Conservation (phyloP, 169 alveolate genomes). For the Perkinsus chesapeaki region DNA sequence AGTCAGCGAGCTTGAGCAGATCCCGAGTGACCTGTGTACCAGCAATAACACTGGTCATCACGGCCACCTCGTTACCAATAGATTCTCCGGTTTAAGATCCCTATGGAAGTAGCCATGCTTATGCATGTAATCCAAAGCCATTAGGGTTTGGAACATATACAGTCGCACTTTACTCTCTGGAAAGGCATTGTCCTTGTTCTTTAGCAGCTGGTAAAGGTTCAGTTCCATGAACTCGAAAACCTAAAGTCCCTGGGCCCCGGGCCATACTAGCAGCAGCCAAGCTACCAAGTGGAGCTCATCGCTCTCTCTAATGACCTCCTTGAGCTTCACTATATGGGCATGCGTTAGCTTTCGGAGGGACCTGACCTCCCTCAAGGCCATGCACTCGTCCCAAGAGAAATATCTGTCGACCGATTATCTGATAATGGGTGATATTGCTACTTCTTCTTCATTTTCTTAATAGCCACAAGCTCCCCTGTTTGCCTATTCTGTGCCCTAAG, state of each 20-base stretch:
- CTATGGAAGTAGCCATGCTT: constrained; percentile 76
- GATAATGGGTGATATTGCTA: constrained; percentile 4
- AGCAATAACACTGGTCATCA: neutral
- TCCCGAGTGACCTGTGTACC: constrained; percentile 42
- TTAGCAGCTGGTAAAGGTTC: constrained; percentile 51
- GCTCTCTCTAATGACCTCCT: constrained; percentile 53
- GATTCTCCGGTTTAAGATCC: constrained; percentile 76
- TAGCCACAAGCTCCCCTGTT: constrained; percentile 66
- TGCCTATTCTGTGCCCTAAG: constrained; percentile 52
- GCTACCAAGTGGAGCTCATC: constrained; percentile 41
- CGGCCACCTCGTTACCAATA: constrained; percentile 25
- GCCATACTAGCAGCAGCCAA: neutral
- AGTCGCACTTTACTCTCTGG: constrained; percentile 46
- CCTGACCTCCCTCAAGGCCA: constrained; percentile 59
- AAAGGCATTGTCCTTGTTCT: constrained; percentile 40
- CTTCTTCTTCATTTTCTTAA: constrained; percentile 56
- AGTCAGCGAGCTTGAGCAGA: constrained; percentile 79
- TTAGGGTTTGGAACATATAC: constrained; percentile 50
- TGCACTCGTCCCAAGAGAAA: constrained; percentile 64
- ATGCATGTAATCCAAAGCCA: constrained; percentile 64
- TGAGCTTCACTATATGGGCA: constrained; percentile 58
- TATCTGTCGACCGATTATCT: neutral
- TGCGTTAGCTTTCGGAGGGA: constrained; percentile 55
- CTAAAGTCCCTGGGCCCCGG: neutral
- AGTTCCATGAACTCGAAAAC: constrained; percentile 60